Base-by-base conservation (phyloP, 2,329 filamentous ascomycete genomes). In the Chaetomiaceae sp. region DNA sequence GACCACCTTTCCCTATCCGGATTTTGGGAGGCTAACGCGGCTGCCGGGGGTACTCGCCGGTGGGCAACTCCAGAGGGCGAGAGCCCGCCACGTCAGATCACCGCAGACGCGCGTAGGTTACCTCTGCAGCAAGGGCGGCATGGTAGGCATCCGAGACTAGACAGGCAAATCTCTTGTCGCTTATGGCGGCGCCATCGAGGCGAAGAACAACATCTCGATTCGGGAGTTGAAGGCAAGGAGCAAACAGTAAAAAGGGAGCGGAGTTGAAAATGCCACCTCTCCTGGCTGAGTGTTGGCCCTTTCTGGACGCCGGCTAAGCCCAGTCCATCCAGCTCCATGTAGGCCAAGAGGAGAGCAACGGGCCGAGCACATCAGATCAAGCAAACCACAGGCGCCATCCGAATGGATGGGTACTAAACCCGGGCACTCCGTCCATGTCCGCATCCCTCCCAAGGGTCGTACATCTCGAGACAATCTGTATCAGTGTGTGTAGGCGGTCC, bases 21-120 rank as follows among this genome's bases (percentile, higher is more conserved):
- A 51, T 25, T 37, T 48, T 25, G 42, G 48, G 18, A 43, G 37
- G 42, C 33, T 51, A 38, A 16, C 53, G 53, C 48, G 47, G 23
- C n/a, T 51, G 42, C 48, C 37, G 37, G 29, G 29, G 34, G 43
- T 16, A 36, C 23, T 9, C n/a, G 37, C 25, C 44, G 36, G 34
- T 13, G 11, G 36, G 30, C 21, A 27, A 32, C 18, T 30, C 23
- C 16, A 44, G 38, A 48, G 51, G 45, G 34, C 41, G 41, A 49
- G 33, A 51, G 43, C 34, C 27, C 48, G 53, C 48, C 53, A 55
- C 48, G 48, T 55, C 53, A 51, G 42, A 47, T 46, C 40, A 20
- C 30, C 38, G 40, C 51, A 40, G n/a, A n/a, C n/a, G n/a, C n/a
- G n/a, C n/a, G n/a, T n/a, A n/a, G 20, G 38, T 30, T 16, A 8